Base-by-base conservation (phyloP, 768 basidiomycete species). In the Galerina marginata region DNA sequence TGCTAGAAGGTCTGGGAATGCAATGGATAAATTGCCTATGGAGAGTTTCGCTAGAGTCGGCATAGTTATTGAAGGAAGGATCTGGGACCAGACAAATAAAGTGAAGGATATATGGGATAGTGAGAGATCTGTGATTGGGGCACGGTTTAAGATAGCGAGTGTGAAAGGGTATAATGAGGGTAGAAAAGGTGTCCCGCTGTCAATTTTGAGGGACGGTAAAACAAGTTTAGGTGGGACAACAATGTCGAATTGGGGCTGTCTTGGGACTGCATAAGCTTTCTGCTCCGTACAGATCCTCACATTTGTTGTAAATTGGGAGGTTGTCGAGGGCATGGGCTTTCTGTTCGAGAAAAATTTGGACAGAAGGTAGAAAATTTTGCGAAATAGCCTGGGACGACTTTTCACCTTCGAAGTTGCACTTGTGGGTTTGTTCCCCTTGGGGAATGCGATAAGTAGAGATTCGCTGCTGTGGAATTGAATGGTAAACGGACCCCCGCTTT, bases 1-100 rank as follows among this genome's bases (percentile, higher is more conserved):
- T 6, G 47, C 25, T 36, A 59, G 54, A 10, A 68, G 61, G 46
- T 68, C 69, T 2, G 62, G 63, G 16, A 68, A 64, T 6, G 69
- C 55, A 20, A 68, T 66, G 6, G 52, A 45, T 5, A 63, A 37
- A 14, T 38, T 44, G 1, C 63, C 59, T 12, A 67, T 56, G 15
- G 64, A 59, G n/a, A 69, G 29, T 11, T 54, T 20, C 12, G 14
- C 46, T 40, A 69, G 29, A 2, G 43, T 57, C 9, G 62, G 65
- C 20, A 69, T 60, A 0, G 49, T 59, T 2, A 67, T 51, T 3
- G 37, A 55, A 3, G 61, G 57, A n/a, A 69, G 64, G 33, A 69
- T 65, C 12, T 61, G 65, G 20, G 57, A 39, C 66, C 66, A 67
- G 9, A 64, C 64, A 39, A 63, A 51, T 23, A 54, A 49, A 0